Evolutionary conservation across 495 filamentous ascomycete species (phyloP).

Genomic region (Hyphodiscus hymeniophilus): DNA sequence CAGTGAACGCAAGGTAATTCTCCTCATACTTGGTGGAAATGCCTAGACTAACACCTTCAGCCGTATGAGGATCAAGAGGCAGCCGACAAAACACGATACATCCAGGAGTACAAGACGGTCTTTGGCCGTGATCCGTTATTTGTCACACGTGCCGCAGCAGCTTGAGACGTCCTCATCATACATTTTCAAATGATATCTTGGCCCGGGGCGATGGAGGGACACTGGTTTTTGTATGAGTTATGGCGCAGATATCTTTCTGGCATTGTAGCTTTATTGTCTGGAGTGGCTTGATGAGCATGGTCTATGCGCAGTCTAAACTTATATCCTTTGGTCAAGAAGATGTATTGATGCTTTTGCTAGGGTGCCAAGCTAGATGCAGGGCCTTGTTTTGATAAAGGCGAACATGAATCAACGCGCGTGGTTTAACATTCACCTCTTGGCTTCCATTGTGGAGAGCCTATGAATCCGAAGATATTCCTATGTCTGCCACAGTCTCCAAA

Average conservation of each 20-base stretch:
- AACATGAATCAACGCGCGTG: no score
- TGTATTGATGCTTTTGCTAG: neutral
- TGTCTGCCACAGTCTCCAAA: no score
- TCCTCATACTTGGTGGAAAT: neutral
- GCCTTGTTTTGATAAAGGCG: neutral
- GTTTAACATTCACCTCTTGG: no score
- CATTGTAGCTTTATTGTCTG: neutral
- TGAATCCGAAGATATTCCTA: no score
- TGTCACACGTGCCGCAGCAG: neutral
- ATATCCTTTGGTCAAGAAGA: neutral
- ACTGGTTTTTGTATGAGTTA: neutral
- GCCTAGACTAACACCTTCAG: conserved; percentile 8
- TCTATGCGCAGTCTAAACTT: neutral
- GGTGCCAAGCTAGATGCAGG: neutral
- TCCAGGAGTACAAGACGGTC: conserved; percentile 19
- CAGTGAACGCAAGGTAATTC: conserved; percentile 48
- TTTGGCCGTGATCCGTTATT: conserved; percentile 15
- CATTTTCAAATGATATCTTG: no score
- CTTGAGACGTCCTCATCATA: neutral
- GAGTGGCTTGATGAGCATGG: neutral
- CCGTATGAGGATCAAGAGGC: conserved; percentile 7
- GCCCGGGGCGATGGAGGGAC: neutral
- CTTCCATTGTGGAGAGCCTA: no score
- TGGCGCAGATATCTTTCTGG: no score
- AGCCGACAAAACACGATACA: conserved; percentile 13